Percentiles rank a stretch among this genome's conserved stretches.
Evolutionary conservation across 2,329 filamentous ascomycete genomes (phyloP).

Genomic region (Xenoacremonium recifei): DNA sequence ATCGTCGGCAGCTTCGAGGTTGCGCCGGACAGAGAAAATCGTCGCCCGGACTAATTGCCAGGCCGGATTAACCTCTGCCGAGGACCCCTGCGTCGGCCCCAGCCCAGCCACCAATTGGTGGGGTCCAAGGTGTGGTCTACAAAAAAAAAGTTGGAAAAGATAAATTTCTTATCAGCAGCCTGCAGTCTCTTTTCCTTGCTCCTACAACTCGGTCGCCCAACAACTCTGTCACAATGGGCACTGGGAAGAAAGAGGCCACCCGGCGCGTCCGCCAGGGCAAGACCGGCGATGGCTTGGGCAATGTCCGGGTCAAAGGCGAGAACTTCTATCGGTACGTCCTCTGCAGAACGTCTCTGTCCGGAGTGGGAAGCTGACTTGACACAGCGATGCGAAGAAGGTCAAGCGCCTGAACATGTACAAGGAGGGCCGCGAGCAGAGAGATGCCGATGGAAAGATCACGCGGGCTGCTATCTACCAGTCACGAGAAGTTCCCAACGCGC

Average conservation of each 20-base stretch:
- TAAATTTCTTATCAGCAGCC: constrained; percentile 24
- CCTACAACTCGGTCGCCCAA: constrained; percentile 17
- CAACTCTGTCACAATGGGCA: constrained; percentile 63
- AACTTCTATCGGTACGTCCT: constrained; percentile 83
- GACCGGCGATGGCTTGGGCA: constrained; percentile 80
- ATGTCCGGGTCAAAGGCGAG: constrained; percentile 92
- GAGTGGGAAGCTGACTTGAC: constrained; percentile 10
- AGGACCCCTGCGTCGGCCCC: constrained; percentile 14
- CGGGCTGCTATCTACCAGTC: constrained; percentile 84
- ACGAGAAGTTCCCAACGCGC: constrained; percentile 74
- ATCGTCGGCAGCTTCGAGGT: constrained; percentile 10
- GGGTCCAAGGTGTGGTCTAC: constrained; percentile 18
- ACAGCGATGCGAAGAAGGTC: constrained; percentile 74
- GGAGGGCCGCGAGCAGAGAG: constrained; percentile 78
- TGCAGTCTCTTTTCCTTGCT: constrained; percentile 14
- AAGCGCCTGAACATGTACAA: constrained; percentile 89
- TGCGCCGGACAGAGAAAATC: constrained; percentile 21
- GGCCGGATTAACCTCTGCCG: constrained; percentile 17
- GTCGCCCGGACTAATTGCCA: constrained; percentile 2
- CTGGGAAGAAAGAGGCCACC: constrained; percentile 84
- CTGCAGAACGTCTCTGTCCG: neutral
- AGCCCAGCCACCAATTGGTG: constrained; percentile 22
- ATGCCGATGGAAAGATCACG: constrained; percentile 79
- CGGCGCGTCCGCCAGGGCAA: constrained; percentile 85
- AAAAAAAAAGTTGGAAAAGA: constrained; percentile 25